phyloP scores from a whole-genome alignment of 176 grass and related monocot species.

The Eragrostis curvula region DNA sequence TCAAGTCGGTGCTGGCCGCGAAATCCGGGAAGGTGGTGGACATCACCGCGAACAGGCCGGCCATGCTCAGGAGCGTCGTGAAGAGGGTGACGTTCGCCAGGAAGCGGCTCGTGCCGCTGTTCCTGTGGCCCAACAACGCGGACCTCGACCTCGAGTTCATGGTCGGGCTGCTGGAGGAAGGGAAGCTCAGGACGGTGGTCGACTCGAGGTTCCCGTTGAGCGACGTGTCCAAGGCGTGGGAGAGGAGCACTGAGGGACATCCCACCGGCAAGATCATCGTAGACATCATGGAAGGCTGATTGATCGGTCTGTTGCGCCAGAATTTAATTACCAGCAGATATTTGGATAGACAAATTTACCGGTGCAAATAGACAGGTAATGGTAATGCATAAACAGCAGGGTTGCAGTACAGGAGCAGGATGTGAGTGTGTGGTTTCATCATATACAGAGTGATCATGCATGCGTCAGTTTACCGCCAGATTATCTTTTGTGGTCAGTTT shows the following conservation, averaged over 20 bases:
- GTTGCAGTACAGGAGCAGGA: too few species aligned
- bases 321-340: neutral
- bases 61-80: conserved; percentile 31
- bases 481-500: too few species aligned
- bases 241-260: conserved; percentile 71
- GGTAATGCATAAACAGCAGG: too few species aligned
- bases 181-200: conserved; percentile 62
- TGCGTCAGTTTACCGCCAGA: too few species aligned
- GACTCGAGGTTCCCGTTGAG: conserved; percentile 56
- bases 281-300: conserved; percentile 41
- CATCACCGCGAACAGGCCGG: conserved; percentile 31
- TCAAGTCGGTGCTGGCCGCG: conserved; percentile 44
- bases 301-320: neutral
- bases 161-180: conserved; percentile 54
- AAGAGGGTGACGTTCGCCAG: conserved; percentile 42
- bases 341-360: too few species aligned
- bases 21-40: conserved; percentile 51
- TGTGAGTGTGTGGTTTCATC: too few species aligned
- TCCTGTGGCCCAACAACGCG: conserved; percentile 30
- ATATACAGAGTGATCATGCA: too few species aligned
- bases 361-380: too few species aligned
- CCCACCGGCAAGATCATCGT: conserved; percentile 68
- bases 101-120: conserved; percentile 57
- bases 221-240: conserved; percentile 53
- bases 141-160: conserved; percentile 72